Percentiles rank a stretch among this genome's conserved stretches.
These are phyloP conservation scores for Fomitopsis pulvina DNA, from an alignment of 768 basidiomycete genomes.

Conservation along the genomic window DNA sequence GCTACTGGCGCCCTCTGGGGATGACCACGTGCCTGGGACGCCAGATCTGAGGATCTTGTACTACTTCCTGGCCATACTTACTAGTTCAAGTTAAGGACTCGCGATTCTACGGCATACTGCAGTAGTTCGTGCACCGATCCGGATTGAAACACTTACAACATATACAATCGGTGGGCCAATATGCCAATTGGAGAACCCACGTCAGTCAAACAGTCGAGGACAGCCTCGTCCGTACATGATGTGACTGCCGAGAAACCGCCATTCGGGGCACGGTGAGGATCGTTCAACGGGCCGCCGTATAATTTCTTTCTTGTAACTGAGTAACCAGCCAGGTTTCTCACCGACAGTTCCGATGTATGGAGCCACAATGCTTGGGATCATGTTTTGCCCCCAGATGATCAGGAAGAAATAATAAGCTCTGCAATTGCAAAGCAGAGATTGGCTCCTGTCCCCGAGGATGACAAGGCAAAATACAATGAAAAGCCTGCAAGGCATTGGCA, in stretches of 20 bases:
- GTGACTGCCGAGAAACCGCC: conserved; percentile 48
- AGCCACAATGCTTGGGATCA: conserved; percentile 90
- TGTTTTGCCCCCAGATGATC: conserved; percentile 77
- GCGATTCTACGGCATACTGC: no score
- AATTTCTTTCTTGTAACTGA: not conserved
- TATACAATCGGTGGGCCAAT: no score
- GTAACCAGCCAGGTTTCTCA: conserved; percentile 50
- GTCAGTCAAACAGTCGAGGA: conserved; percentile 4
- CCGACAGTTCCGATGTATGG: conserved; percentile 70
- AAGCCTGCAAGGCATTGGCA: conserved; percentile 73
- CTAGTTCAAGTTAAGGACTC: no score
- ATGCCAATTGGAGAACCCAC: no score
- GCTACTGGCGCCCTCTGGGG: no score
- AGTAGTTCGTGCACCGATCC: no score
- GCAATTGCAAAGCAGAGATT: conserved; percentile 65
- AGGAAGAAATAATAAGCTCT: conserved; percentile 61
- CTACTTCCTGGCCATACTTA: no score
- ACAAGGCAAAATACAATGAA: conserved; percentile 64
- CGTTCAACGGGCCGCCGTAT: conserved; percentile 8
- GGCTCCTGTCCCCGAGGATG: conserved; percentile 67
- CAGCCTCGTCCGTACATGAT: conserved; percentile 63
- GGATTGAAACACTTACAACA: no score
- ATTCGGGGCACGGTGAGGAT: conserved; percentile 58
- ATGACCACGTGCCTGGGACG: no score
- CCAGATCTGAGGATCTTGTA: no score